phyloP scores from a whole-genome alignment of 1,139 yeast species.

The Pneumocystis oryctolagi region DNA sequence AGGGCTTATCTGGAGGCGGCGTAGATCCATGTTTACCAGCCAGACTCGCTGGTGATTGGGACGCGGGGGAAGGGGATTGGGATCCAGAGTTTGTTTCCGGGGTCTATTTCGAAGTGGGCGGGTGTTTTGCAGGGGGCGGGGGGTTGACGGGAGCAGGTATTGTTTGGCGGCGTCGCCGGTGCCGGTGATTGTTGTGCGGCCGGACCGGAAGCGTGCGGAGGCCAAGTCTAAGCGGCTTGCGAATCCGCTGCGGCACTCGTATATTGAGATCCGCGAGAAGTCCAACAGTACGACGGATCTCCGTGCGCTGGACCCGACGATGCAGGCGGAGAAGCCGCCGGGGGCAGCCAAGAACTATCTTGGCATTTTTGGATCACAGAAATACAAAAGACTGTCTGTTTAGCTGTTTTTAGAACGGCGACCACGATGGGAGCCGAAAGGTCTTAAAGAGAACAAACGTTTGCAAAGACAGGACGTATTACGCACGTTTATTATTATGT shows the following conservation, averaged over 20 bases:
- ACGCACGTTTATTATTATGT: too few species aligned
- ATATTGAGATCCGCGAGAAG: slow-evolving; percentile 18
- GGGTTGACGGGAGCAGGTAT: slow-evolving; percentile 21
- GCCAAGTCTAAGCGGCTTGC: slow-evolving; percentile 24
- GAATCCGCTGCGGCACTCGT: slow-evolving; percentile 21
- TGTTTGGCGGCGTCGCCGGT: slow-evolving; percentile 53
- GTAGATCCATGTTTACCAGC: slow-evolving; percentile 45
- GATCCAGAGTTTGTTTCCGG: slow-evolving; percentile 34
- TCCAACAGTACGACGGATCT: slow-evolving; percentile 6
- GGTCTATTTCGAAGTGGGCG: slow-evolving; percentile 33
- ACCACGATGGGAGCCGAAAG: too few species aligned
- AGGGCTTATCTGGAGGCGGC: slow-evolving; percentile 31
- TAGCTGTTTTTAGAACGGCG: too few species aligned
- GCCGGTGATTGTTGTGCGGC: slow-evolving; percentile 55
- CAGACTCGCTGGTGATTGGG: slow-evolving; percentile 53
- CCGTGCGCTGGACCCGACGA: slow-evolving; percentile 2
- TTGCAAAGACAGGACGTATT: too few species aligned
- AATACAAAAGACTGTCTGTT: not conserved
- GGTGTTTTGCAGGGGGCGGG: not conserved
- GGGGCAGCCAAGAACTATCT: not conserved
- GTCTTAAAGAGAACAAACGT: too few species aligned
- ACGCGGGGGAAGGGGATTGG: slow-evolving; percentile 35
- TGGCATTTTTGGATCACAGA: not conserved
- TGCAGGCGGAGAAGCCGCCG: not conserved
- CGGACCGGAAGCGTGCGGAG: slow-evolving; percentile 31